Base-by-base conservation (phyloP, 768 basidiomycete species). In the Mycena chlorophos region DNA sequence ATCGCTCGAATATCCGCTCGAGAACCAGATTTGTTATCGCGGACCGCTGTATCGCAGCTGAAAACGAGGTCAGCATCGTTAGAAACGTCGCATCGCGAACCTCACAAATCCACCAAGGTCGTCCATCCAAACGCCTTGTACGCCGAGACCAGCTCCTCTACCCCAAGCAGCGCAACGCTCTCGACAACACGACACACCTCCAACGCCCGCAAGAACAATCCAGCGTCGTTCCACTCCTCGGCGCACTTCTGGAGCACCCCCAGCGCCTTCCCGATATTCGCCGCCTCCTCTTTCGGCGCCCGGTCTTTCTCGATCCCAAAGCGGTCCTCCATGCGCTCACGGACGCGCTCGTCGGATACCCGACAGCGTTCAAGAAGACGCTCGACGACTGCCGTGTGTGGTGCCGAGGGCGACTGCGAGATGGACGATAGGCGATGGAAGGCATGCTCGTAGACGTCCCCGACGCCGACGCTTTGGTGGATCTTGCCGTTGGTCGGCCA, bases 81-180 rank as follows among this genome's bases (percentile, higher is more conserved):
- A 8, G 17, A 17, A 8, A 17, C 10, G 10, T 8, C 20, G 31
- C 39, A n/a, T 38, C 19, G 19, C 31, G 19, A 19, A 52, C 12
- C 31, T 14, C 40, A 38, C 51, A 42, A 17, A 14, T 37, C 22
- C 23, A n/a, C 40, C 16, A 34, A 10, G 10, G 4, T 37, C n/a
- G 37, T 42, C 51, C 51, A 52, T 17, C 40, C 38, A 23, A 52
- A 52, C 28, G 51, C 51, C 38, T 52, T 20, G 20, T 52, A 52
- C 22, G 51, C 51, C 23, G 51, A 52, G 16, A 52, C 38, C 17
- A 52, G 34, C 23, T 26, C 51, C 23, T 52, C 23, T 5, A 52
- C 3, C 3, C 51, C 51, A 8, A 52, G 37, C 30, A 52, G 4
- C 2, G 17, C 12, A 6, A 52, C 28, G 23, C 12, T 16, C 22